Percentiles rank a stretch among this genome's conserved stretches.
phyloP scores from a whole-genome alignment of 2,329 filamentous ascomycete species.

The Fusarium incarnatum region DNA sequence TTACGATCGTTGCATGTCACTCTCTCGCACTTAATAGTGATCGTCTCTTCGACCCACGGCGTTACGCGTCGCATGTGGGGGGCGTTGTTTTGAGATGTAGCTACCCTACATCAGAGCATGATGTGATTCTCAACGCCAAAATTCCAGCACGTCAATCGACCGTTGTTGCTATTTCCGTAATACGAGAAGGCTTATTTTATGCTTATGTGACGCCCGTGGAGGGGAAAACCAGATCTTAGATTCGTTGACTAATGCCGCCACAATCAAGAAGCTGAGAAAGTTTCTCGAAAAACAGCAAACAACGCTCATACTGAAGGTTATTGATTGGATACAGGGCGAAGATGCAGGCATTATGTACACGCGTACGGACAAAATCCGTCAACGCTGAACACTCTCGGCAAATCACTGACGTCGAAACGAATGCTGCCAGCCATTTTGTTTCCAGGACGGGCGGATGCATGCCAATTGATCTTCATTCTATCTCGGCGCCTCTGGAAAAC shows the following conservation, averaged over 20 bases:
- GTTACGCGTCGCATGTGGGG: not conserved
- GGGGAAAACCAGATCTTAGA: not conserved
- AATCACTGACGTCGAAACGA: not conserved
- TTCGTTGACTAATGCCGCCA: not conserved
- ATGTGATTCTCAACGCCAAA: not conserved
- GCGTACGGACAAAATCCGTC: not conserved
- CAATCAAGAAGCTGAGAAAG: too few relatives aligned
- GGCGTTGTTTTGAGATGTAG: not conserved
- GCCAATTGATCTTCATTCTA: not conserved
- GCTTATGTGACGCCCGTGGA: not conserved
- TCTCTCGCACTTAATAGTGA: not conserved
- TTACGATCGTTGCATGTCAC: slow-evolving; percentile 4
- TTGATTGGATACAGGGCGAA: not conserved
- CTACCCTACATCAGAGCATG: not conserved
- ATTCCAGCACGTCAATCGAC: not conserved
- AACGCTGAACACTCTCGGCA: not conserved
- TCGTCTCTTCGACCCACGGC: not conserved
- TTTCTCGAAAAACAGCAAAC: too few relatives aligned
- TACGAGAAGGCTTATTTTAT: slow-evolving; percentile 5
- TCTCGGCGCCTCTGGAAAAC: not conserved
- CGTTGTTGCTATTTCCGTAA: not conserved
- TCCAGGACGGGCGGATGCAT: not conserved
- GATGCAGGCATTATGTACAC: not conserved
- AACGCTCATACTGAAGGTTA: not conserved
- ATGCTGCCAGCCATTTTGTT: not conserved